Evolutionary conservation across 2,329 filamentous ascomycete genomes (phyloP).

Genomic region (Aspergillus amoenus): DNA sequence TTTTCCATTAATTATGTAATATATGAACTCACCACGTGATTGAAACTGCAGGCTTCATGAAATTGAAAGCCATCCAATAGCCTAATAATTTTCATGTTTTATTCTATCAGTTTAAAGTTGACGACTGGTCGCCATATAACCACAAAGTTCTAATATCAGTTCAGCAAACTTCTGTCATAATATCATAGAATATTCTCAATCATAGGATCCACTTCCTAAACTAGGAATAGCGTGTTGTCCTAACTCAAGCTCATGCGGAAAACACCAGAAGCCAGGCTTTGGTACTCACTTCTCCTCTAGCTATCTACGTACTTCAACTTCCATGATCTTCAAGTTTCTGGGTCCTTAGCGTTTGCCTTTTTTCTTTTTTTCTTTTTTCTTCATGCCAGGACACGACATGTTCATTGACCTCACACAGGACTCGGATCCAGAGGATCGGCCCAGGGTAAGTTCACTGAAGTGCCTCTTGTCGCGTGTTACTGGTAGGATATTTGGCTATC

Average conservation of each 20-base stretch:
- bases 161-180: too few species aligned
- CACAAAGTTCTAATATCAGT: too few species aligned
- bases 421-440: constrained; percentile 22
- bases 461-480: not conserved
- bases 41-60: too few species aligned
- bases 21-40: too few species aligned
- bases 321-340: not conserved
- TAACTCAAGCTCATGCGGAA: not conserved
- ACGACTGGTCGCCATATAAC: too few species aligned
- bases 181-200: not conserved
- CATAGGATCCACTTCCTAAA: not conserved
- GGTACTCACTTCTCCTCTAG: not conserved
- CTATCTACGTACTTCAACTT: not conserved
- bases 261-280: not conserved
- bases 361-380: not conserved
- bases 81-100: too few species aligned
- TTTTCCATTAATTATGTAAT: too few species aligned
- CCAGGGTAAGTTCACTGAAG: constrained; percentile 8
- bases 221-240: not conserved
- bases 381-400: constrained; percentile 12
- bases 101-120: too few species aligned
- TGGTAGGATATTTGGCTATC: not conserved
- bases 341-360: not conserved
- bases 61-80: too few species aligned
- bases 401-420: constrained; percentile 28